Evolutionary conservation across 2,329 filamentous ascomycete species (phyloP).

Genomic region (Venturia asperata): DNA sequence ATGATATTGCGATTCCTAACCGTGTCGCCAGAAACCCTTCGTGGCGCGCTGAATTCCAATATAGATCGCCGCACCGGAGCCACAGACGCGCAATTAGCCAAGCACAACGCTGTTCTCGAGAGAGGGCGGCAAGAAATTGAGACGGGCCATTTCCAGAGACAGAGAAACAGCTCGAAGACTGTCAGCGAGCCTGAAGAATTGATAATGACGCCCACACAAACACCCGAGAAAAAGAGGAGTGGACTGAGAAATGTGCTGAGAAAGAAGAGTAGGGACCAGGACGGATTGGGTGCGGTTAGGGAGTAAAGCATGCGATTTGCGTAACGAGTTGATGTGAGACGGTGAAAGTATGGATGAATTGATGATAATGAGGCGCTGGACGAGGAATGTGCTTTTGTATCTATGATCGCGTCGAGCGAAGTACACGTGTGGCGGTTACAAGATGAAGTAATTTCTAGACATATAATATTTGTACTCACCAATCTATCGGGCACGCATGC

Average conservation of each 20-base stretch:
- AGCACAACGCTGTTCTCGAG: slow-evolving; percentile 10
- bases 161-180: slow-evolving; percentile 2
- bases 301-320: background rate
- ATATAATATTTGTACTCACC: background rate
- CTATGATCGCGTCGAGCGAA: background rate
- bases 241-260: slow-evolving; percentile 14
- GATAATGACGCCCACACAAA: background rate
- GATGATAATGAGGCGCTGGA: background rate
- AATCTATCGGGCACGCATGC: background rate
- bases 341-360: background rate
- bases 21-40: background rate
- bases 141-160: slow-evolving; percentile 13
- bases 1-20: background rate
- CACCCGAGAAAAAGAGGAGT: slow-evolving; percentile 12
- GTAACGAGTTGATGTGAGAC: too few species aligned
- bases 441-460: background rate
- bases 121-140: slow-evolving; percentile 16
- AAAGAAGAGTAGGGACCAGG: slow-evolving; percentile 11
- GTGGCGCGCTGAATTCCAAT: slow-evolving; percentile 16
- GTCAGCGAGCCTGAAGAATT: background rate
- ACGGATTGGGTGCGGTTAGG: background rate
- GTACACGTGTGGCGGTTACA: background rate
- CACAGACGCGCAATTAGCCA: slow-evolving; percentile 1
- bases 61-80: slow-evolving; percentile 11
- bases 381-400: background rate